A percentile compares a stretch with the other conserved stretches of the same genome.
phyloP scores from a whole-genome alignment of 2,329 filamentous ascomycete genomes.

The Torrubiellomyces zombiae region DNA sequence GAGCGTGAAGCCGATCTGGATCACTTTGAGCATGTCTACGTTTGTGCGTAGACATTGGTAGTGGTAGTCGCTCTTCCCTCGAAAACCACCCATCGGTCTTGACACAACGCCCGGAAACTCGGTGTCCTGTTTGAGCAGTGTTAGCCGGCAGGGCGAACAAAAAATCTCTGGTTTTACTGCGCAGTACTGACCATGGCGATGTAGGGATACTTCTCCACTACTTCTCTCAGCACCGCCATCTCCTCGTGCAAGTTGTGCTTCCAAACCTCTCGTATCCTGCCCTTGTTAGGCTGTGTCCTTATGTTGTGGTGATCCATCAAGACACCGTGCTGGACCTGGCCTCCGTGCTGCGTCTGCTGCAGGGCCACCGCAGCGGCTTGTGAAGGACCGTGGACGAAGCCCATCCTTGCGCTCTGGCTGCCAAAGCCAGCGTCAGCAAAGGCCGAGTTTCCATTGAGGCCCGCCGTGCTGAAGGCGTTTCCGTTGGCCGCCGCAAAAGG shows the following conservation, averaged over 20 bases:
- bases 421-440: slow-evolving; percentile 58
- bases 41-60: slow-evolving; percentile 96
- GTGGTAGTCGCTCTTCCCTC: slow-evolving; percentile 92
- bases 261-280: slow-evolving; percentile 92
- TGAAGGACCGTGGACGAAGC: slow-evolving; percentile 62
- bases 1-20: slow-evolving; percentile 87
- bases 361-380: slow-evolving; percentile 33
- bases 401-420: slow-evolving; percentile 75
- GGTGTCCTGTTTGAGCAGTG: slow-evolving; percentile 50
- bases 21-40: slow-evolving; percentile 92
- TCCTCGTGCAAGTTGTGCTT: slow-evolving; percentile 80
- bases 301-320: slow-evolving; percentile 25
- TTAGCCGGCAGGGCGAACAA: slow-evolving; percentile 3
- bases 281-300: slow-evolving; percentile 45
- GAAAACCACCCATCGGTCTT: slow-evolving; percentile 84
- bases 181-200: slow-evolving; percentile 73
- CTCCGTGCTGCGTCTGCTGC: slow-evolving; percentile 40
- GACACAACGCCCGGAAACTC: slow-evolving; percentile 98
- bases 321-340: slow-evolving; percentile 22
- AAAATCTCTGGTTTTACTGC: neutral
- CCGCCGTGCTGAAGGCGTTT: slow-evolving; percentile 39
- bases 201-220: slow-evolving; percentile 85
- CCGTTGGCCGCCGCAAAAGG: slow-evolving; percentile 43
- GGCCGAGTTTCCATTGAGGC: slow-evolving; percentile 37
- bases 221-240: slow-evolving; percentile 65